phyloP scores from a whole-genome alignment of 768 basidiomycete genomes.

The Tylopilus vinaceipallidus region DNA sequence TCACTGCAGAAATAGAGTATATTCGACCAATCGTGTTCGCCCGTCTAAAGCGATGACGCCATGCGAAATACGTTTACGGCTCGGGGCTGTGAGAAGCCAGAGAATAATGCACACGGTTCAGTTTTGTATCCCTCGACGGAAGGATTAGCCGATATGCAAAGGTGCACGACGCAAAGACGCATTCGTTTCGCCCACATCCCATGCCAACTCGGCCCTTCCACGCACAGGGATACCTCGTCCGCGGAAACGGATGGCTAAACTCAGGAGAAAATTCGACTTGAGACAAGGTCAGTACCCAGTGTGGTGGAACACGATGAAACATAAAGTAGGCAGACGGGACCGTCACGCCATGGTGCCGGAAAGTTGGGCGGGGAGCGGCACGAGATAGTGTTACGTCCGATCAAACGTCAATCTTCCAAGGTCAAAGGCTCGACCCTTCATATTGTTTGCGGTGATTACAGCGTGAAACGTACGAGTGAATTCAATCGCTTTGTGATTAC shows the following conservation, averaged over 20 bases:
- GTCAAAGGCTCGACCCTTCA: background rate
- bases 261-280: background rate
- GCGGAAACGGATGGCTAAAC: background rate
- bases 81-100: background rate
- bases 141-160: too few relatives aligned
- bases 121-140: too few relatives aligned
- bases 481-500: background rate
- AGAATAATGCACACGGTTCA: constrained; percentile 1
- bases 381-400: background rate
- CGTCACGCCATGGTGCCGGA: background rate
- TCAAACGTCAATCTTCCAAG: background rate
- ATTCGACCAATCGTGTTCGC: background rate
- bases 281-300: background rate
- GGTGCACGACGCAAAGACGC: background rate
- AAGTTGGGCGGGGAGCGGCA: background rate
- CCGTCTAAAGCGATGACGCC: constrained; percentile 1
- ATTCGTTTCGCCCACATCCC: background rate
- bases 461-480: background rate
- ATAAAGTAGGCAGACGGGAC: background rate
- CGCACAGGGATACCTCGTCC: background rate
- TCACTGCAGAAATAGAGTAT: background rate
- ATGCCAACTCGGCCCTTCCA: background rate
- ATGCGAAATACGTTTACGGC: background rate
- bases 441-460: constrained; percentile 3
- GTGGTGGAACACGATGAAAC: too few relatives aligned